Base-by-base conservation (phyloP, 371 early-diverging fungal species). In the Mucor piriformis region DNA sequence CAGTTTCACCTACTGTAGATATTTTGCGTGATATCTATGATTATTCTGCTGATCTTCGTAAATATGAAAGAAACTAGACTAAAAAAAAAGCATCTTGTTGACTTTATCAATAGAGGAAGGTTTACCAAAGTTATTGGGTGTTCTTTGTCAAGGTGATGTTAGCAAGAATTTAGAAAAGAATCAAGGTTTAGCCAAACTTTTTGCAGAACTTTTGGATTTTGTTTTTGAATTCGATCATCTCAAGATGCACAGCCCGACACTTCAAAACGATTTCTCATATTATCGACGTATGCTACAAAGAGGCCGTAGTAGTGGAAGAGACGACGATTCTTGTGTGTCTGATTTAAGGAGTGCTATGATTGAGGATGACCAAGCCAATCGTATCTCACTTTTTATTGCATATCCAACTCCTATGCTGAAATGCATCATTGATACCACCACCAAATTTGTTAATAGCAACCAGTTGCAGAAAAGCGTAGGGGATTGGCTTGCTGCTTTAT, bases 251-350 rank as follows among this genome's bases (percentile, higher is more conserved):
- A 94, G 91, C 62, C 92, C 96, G 34, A 88, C 91, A 59, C 87
- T 96, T 56, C 96, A 95, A 70, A 97, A 97, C 78, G 96, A 97
- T 70, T 93, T 97, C 63, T 92, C 95, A 20, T 97, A 94, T 68
- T 97, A 97, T 76, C 90, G 96, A 40, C 88, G 97, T 54, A 91
- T 94, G 56, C 77, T 94, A 23, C 87, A 86, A 24, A 88, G 92
- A 48, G 90, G 91, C 63, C 70, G 71, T 18, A 69, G 66, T 34
- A 66, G 66, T 35, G 48, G 51, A 46, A 15, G n/a, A 1, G 37
- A 37, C 33, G 38, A 27, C 7, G 40, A 61, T 34, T 56, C 59
- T 6, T 43, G 49, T 25, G 60, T 66, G 25, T 70, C 73, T n/a
- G 84, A 85, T 66, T 63, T 85, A 49, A 77, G 79, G 55, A 79